Conservation (phyloP, 106 monocot species). For the Alisma plantagoaquatica region DNA sequence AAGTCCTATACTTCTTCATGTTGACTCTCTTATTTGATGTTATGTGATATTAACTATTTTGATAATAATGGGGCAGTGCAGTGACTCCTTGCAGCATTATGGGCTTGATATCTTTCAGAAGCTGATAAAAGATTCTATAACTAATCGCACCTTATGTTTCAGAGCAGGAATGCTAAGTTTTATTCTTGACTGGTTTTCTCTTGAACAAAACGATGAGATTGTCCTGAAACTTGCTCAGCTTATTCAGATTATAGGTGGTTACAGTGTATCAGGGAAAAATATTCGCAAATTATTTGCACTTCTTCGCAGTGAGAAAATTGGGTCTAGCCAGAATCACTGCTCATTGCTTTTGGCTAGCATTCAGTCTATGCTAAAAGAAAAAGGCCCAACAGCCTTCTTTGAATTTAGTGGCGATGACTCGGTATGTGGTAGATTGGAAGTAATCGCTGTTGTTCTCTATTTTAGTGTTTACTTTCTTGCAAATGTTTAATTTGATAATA, state of each 20-base stretch:
- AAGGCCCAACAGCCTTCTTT: conserved; percentile 93
- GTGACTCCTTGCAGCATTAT: conserved; percentile 59
- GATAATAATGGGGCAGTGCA: conserved; percentile 77
- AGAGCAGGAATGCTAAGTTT: conserved; percentile 72
- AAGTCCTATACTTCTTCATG: neutral
- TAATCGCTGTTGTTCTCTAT: neutral
- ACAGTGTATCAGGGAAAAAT: conserved; percentile 93
- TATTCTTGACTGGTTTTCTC: conserved; percentile 93
- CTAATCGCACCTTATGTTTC: conserved; percentile 68
- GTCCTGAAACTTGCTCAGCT: conserved; percentile 57
- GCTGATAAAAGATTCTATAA: conserved; percentile 72
- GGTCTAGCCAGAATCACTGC: conserved; percentile 36
- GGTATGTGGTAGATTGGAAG: conserved; percentile 33
- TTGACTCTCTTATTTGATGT: neutral
- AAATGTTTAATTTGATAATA: neutral
- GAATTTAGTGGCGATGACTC: conserved; percentile 82
- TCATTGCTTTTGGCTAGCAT: conserved; percentile 70
- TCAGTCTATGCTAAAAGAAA: conserved; percentile 80
- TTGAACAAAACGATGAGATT: conserved; percentile 43
- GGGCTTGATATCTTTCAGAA: conserved; percentile 68
- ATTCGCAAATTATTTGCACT: conserved; percentile 92
- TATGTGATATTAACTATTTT: too few species aligned
- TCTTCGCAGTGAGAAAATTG: conserved; percentile 55
- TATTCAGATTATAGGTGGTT: conserved; percentile 86
- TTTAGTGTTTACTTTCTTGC: too few species aligned